Evolutionary conservation across 345 rosid species (phyloP).

Genomic region (Salix caprea): DNA sequence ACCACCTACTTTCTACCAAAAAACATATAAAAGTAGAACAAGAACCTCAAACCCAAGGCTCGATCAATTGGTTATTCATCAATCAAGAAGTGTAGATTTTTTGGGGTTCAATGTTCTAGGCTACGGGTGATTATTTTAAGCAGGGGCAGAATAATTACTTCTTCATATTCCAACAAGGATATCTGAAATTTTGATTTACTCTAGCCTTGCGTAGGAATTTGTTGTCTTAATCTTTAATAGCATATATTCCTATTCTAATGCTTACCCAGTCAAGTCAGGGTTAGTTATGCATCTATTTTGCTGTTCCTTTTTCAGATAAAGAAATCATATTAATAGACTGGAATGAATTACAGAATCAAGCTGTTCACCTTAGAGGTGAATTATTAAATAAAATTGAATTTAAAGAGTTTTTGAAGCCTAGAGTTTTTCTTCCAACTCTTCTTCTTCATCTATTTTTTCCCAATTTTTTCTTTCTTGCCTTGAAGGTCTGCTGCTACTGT

Average conservation of each 20-base stretch:
- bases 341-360: not conserved
- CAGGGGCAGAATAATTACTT: not conserved
- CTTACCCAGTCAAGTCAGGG: not conserved
- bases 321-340: not conserved
- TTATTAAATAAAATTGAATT: not conserved
- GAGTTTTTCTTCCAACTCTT: not conserved
- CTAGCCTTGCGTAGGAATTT: not conserved
- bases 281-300: not conserved
- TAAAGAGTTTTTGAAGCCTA: not conserved
- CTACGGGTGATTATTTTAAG: not conserved
- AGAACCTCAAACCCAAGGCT: not conserved
- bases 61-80: not conserved
- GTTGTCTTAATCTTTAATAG: not conserved
- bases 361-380: not conserved
- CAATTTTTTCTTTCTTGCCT: not conserved
- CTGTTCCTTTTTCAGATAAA: not conserved
- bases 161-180: not conserved
- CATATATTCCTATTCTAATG: not conserved
- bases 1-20: not conserved
- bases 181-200: not conserved
- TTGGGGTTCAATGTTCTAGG: not conserved
- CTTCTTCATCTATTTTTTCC: not conserved
- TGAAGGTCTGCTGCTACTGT: not conserved
- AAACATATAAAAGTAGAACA: not conserved
- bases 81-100: not conserved